Evolutionary conservation across 1,284 basidiomycete species (phyloP).

Genomic region (Trametes polyzona): DNA sequence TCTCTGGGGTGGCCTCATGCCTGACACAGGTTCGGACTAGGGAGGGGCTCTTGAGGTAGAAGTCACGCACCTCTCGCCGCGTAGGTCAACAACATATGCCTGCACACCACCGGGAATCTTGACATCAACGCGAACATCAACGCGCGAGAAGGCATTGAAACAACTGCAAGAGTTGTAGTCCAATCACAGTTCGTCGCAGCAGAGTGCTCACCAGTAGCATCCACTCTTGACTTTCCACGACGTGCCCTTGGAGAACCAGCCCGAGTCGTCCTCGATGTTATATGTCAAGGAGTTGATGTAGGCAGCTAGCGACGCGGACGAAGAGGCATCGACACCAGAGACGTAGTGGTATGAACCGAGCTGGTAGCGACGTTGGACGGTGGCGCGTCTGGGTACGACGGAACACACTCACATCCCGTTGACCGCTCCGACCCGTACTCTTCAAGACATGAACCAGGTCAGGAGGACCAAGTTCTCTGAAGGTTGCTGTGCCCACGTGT

Average conservation of each 20-base stretch:
- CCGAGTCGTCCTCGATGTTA: conserved; percentile 87
- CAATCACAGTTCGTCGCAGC: not conserved
- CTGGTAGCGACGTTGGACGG: conserved; percentile 44
- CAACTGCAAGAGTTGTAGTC: conserved; percentile 55
- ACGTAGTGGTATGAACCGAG: conserved; percentile 94
- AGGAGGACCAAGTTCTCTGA: conserved; percentile 96
- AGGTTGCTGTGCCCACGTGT: conserved; percentile 66
- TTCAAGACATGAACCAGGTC: conserved; percentile 98
- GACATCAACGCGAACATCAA: conserved; percentile 97
- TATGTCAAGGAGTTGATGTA: conserved; percentile 99
- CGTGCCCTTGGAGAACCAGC: conserved; percentile 90
- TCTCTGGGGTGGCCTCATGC: conserved; percentile 89
- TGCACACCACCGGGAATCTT: conserved; percentile 98
- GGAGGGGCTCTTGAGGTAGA: not conserved
- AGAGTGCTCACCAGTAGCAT: conserved; percentile 83
- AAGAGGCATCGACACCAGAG: conserved; percentile 96
- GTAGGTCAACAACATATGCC: conserved; percentile 92
- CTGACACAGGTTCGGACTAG: conserved; percentile 43
- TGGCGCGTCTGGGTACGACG: conserved; percentile 7
- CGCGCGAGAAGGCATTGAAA: conserved; percentile 97
- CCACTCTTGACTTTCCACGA: conserved; percentile 95
- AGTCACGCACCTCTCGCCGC: conserved; percentile 83
- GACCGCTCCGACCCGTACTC: conserved; percentile 80
- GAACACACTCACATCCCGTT: conserved; percentile 75
- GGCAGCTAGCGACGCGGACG: conserved; percentile 95